Evolutionary conservation across 768 basidiomycete genomes (phyloP).

Genomic region (Lyophyllum semitale): DNA sequence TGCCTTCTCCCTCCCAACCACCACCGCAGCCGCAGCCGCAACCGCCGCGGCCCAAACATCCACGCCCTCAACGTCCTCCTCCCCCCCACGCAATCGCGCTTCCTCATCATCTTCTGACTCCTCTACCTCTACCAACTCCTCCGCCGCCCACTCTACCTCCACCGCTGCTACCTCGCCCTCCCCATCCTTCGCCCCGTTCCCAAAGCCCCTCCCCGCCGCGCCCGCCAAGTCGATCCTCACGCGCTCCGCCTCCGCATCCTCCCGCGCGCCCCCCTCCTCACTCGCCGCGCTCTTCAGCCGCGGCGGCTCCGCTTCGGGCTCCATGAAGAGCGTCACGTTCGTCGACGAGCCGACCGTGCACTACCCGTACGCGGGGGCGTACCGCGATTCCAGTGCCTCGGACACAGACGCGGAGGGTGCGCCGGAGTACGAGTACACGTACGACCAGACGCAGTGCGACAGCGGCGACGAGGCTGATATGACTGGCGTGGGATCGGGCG

Average conservation of each 20-base stretch:
- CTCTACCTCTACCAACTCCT: constrained; percentile 12
- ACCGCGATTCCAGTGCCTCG: neutral
- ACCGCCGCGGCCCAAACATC: neutral
- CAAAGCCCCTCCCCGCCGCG: constrained; percentile 8
- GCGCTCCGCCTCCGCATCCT: constrained; percentile 50
- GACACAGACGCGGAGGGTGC: neutral
- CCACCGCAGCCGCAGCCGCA: constrained; percentile 2
- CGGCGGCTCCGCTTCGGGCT: constrained; percentile 15
- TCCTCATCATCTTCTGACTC: constrained; percentile 16
- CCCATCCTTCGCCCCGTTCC: constrained; percentile 21
- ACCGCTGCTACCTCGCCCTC: constrained; percentile 19
- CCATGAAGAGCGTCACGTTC: constrained; percentile 68
- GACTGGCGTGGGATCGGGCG: neutral
- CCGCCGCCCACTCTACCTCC: constrained; percentile 9
- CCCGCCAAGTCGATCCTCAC: constrained; percentile 57
- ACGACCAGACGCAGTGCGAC: neutral
- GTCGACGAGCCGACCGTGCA: constrained; percentile 66
- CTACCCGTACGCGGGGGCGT: constrained; percentile 28
- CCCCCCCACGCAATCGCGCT: constrained; percentile 11
- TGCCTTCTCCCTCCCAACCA: constrained; percentile 11
- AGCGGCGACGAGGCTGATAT: neutral
- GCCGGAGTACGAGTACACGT: constrained; percentile 17
- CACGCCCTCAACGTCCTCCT: neutral
- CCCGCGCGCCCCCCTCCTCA: constrained; percentile 4
- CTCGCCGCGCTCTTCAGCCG: constrained; percentile 10